phyloP scores from a whole-genome alignment of 495 filamentous ascomycete species.

The Aspergillus carlsbadensis region DNA sequence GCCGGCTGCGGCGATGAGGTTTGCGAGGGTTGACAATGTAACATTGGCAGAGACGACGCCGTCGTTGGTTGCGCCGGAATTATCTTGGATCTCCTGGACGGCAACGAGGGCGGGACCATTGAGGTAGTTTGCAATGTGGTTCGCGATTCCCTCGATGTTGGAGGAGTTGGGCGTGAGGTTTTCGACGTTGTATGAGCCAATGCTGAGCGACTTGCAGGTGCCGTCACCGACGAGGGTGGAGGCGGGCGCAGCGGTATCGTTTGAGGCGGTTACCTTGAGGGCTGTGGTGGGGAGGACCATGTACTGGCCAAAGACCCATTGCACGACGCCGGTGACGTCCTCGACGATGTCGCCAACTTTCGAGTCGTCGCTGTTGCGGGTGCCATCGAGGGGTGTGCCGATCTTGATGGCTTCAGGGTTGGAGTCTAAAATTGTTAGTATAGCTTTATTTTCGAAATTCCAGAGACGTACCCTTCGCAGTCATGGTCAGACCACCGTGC shows the following conservation, averaged over 20 bases:
- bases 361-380: conserved; percentile 49
- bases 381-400: conserved; percentile 57
- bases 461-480: conserved; percentile 28
- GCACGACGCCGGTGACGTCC: conserved; percentile 59
- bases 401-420: conserved; percentile 64
- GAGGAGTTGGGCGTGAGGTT: conserved; percentile 50
- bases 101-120: conserved; percentile 54
- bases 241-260: conserved; percentile 27
- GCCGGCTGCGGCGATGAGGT: conserved; percentile 11
- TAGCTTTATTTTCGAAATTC: not conserved
- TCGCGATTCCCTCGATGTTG: conserved; percentile 47
- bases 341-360: conserved; percentile 56
- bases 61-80: conserved; percentile 51
- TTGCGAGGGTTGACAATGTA: conserved; percentile 32
- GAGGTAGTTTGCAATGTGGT: conserved; percentile 54
- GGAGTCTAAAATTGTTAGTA: conserved; percentile 39
- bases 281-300: conserved; percentile 55
- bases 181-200: conserved; percentile 62
- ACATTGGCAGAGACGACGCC: conserved; percentile 36
- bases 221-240: conserved; percentile 43
- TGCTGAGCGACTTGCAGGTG: conserved; percentile 50
- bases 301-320: conserved; percentile 59
- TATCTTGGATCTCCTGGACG: conserved; percentile 62
- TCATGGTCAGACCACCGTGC: conserved; percentile 56
- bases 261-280: conserved; percentile 37